These are phyloP conservation scores for Salix udensis DNA, from an alignment of 345 rosid genomes.

Conservation along the genomic window DNA sequence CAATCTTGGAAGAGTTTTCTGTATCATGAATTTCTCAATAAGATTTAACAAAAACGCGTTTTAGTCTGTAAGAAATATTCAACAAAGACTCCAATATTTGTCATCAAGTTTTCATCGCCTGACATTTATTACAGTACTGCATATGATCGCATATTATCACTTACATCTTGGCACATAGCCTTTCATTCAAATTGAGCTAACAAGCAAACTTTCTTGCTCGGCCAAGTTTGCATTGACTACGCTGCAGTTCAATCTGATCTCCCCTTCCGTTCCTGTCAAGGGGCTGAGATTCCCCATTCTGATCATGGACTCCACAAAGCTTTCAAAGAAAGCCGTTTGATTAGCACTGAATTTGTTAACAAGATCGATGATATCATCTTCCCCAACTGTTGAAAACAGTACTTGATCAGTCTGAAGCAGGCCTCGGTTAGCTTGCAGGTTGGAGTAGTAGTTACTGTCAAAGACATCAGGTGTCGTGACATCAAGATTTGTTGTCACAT, in stretches of 20 bases:
- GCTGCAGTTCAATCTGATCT: slow-evolving; percentile 55
- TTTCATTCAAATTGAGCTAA: slow-evolving; percentile 9
- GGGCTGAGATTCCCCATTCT: slow-evolving; percentile 58
- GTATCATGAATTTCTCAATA: too few relatives aligned
- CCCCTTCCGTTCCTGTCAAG: slow-evolving; percentile 27
- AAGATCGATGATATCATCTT: slow-evolving; percentile 33
- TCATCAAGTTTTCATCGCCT: too few relatives aligned
- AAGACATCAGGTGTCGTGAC: slow-evolving; percentile 45
- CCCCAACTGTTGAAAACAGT: slow-evolving; percentile 47
- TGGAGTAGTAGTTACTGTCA: slow-evolving; percentile 48
- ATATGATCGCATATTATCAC: background rate
- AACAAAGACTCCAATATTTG: too few relatives aligned
- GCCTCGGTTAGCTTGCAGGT: slow-evolving; percentile 39
- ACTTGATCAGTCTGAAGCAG: slow-evolving; percentile 61
- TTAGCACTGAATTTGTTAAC: slow-evolving; percentile 39
- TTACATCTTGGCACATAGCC: background rate
- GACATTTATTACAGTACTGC: too few relatives aligned
- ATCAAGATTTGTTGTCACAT: slow-evolving; percentile 40
- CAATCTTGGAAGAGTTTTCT: too few relatives aligned
- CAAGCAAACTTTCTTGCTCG: background rate
- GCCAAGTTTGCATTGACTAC: slow-evolving; percentile 26
- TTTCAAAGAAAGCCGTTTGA: slow-evolving; percentile 50
- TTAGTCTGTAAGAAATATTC: too few relatives aligned
- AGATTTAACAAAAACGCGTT: too few relatives aligned
- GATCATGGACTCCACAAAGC: slow-evolving; percentile 54